Evolutionary conservation across 2,329 filamentous ascomycete species (phyloP), one percentile per base, ranked within the genome.

Genomic region (Pseudocercospora ulei): DNA sequence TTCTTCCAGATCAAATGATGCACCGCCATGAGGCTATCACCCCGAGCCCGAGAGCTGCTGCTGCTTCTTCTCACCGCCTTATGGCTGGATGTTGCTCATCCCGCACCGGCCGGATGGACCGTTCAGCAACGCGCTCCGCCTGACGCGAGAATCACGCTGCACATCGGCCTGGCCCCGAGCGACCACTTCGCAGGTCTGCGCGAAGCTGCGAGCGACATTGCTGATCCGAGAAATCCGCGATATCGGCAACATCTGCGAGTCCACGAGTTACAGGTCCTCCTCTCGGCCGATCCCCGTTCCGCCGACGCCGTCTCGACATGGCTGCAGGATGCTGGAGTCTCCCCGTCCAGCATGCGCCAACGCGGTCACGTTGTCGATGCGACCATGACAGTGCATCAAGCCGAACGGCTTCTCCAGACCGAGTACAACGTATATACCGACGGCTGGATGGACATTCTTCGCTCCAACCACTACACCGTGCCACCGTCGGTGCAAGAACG

Each of bases 381-480:
- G 9, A 11, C 28, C 12, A 30, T 30, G 28, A 30, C 13, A 16
- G n/a, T 30, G 11, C 12, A 11, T 4, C 28, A 30, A 7, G 28
- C 28, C 7, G 28, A 30, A 16, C 4, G 12, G 7, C 7, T 30
- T 5, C 28, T 30, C 3, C 13, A 30, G 26, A 39, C 45, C 8
- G 29, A 13, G 5, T 48, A 45, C 17, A 22, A 23, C 12, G 33
- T 34, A 7, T 48, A 35, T 20, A 30, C 24, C 2, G 39, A 45
- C 19, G 42, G 35, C n/a, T 31, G 20, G 9, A 18, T 8, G n/a
- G 39, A 39, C 27, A 25, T 46, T 7, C 18, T 43, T 12, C 35
- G 46, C 5, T 30, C 39, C 3, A 34, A 48, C 19, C 7, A 12
- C 6, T 43, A 18, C 27, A 19, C 20, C 24, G 11, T 46, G 12